Percentiles rank a stretch among this genome's conserved stretches.
Evolutionary conservation across 2,329 filamentous ascomycete species (phyloP).

Genomic region (Trichoderma simmonsii): DNA sequence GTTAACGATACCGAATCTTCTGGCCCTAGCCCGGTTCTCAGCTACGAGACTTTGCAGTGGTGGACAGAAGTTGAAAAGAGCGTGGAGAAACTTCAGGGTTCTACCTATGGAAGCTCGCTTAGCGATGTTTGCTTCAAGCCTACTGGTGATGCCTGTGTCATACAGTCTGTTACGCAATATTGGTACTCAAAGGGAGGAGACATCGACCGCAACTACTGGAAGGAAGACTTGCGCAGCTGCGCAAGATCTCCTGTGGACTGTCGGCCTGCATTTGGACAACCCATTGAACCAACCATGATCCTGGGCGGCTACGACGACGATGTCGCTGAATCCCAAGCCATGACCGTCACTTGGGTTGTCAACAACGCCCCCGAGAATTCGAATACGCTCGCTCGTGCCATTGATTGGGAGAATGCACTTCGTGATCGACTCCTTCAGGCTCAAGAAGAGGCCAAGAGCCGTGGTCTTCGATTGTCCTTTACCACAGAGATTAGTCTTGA

Average conservation of each 20-base stretch:
- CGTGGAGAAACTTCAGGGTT: constrained; percentile 68
- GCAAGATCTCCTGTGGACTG: constrained; percentile 78
- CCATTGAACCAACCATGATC: constrained; percentile 79
- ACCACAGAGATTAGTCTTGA: constrained; percentile 93
- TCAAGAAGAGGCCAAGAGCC: constrained; percentile 72
- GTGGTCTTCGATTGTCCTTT: constrained; percentile 86
- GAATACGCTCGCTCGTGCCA: constrained; percentile 65
- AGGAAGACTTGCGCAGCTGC: constrained; percentile 68
- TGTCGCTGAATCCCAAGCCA: constrained; percentile 69
- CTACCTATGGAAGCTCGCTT: constrained; percentile 64
- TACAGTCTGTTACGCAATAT: constrained; percentile 90
- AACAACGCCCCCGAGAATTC: constrained; percentile 79
- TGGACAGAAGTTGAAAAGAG: constrained; percentile 88
- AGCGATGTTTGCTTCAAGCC: constrained; percentile 94
- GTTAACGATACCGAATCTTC: constrained; percentile 75
- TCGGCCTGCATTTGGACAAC: constrained; percentile 84
- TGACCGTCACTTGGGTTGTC: constrained; percentile 93
- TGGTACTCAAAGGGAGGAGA: constrained; percentile 61
- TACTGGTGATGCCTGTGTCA: constrained; percentile 80
- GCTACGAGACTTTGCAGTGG: constrained; percentile 85
- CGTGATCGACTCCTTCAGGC: constrained; percentile 71
- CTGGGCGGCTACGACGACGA: constrained; percentile 74
- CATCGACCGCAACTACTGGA: constrained; percentile 57
- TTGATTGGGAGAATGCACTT: constrained; percentile 85
- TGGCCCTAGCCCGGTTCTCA: constrained; percentile 72